Conservation (phyloP, 345 rosid species). For the Citrus mangshanensis region DNA sequence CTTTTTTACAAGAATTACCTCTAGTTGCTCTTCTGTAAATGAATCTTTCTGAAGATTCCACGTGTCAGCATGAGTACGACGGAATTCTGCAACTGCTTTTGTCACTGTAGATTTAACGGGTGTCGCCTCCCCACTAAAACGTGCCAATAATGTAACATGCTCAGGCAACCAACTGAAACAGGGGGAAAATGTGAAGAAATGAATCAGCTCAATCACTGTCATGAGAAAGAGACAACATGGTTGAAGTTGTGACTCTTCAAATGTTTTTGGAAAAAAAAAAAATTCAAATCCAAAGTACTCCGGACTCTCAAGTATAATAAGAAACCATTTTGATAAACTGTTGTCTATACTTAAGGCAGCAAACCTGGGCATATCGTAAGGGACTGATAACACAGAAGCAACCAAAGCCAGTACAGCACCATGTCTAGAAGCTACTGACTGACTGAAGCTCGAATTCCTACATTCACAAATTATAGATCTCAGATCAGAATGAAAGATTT, state of each 20-base stretch:
- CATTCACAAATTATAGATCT: conserved; percentile 20
- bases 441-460: conserved; percentile 50
- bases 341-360: conserved; percentile 18
- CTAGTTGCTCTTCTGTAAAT: conserved; percentile 93
- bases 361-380: conserved; percentile 98
- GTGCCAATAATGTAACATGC: conserved; percentile 86
- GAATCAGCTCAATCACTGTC: background rate
- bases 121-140: conserved; percentile 74
- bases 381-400: conserved; percentile 93
- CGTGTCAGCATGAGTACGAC: conserved; percentile 93
- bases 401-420: conserved; percentile 96
- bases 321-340: no score
- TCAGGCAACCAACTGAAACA: conserved; percentile 82
- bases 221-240: background rate
- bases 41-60: conserved; percentile 92
- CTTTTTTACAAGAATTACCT: conserved; percentile 44
- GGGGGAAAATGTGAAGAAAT: background rate
- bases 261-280: no score
- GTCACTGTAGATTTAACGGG: conserved; percentile 92
- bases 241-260: no score
- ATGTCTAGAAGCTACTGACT: conserved; percentile 62
- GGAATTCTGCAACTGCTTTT: conserved; percentile 96
- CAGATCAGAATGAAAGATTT: background rate
- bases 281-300: no score
- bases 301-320: no score